Evolutionary conservation across 1,139 yeast genomes (phyloP).

Genomic region (Diutina sp.): DNA sequence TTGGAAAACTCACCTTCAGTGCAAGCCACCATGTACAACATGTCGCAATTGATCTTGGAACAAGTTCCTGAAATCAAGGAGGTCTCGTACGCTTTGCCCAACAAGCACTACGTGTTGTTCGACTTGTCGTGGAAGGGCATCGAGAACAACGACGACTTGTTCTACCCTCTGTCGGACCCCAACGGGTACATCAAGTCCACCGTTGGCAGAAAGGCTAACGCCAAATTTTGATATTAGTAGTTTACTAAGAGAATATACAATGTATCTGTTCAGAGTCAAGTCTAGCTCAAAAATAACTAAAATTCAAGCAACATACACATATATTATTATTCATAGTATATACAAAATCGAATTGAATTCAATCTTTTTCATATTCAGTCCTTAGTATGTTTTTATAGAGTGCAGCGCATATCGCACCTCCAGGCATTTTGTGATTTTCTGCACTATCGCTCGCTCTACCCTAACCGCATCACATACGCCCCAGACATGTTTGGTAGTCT

Average conservation of each 20-base stretch:
- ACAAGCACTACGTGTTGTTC: conserved; percentile 77
- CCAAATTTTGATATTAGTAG: conserved; percentile 20
- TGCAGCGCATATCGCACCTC: not conserved
- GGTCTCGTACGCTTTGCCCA: conserved; percentile 71
- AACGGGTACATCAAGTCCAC: conserved; percentile 82
- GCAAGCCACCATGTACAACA: conserved; percentile 93
- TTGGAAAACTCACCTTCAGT: conserved; percentile 80
- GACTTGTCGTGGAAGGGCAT: conserved; percentile 80
- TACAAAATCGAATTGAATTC: too few species aligned
- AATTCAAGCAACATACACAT: too few species aligned
- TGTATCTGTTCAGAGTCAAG: too few species aligned
- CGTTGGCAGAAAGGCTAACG: conserved; percentile 45
- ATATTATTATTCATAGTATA: too few species aligned
- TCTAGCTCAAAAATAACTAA: too few species aligned
- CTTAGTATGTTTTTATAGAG: not conserved
- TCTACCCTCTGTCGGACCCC: conserved; percentile 86
- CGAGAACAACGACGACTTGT: conserved; percentile 66
- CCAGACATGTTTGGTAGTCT: conserved; percentile 3
- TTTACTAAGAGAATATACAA: too few species aligned
- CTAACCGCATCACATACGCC: not conserved
- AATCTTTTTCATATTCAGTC: not conserved
- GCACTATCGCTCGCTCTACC: not conserved
- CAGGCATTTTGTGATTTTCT: not conserved
- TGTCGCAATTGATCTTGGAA: conserved; percentile 61
- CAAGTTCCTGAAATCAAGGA: conserved; percentile 41